Conservation (phyloP, 495 filamentous ascomycete genomes). For the Neurospora tetrasperma region DNA sequence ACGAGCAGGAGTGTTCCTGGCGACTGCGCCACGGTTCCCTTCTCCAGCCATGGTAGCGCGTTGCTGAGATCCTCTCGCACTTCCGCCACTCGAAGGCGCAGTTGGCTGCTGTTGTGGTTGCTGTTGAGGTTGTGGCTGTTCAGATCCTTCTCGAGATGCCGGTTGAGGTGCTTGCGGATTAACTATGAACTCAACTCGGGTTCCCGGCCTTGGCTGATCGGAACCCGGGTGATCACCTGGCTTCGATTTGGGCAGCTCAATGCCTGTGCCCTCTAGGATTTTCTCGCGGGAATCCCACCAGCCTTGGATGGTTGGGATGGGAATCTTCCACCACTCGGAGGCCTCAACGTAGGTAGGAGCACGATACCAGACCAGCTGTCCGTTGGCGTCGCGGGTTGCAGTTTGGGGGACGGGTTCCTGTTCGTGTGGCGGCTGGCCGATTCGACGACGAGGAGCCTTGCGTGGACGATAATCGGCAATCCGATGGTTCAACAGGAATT, state of each 20-base stretch:
- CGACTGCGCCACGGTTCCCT: not conserved
- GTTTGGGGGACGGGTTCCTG: slow-evolving; percentile 1
- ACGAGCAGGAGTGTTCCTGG: not conserved
- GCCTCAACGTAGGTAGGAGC: slow-evolving; percentile 20
- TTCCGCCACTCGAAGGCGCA: not conserved
- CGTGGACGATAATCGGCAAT: slow-evolving; percentile 8
- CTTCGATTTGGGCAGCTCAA: slow-evolving; percentile 7
- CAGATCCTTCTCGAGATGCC: not conserved
- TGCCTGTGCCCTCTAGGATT: slow-evolving; percentile 16
- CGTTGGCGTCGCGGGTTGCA: slow-evolving; percentile 1
- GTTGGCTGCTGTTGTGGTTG: not conserved
- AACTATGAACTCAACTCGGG: not conserved
- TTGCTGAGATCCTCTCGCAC: not conserved
- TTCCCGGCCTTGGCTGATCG: not conserved
- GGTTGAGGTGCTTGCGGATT: not conserved
- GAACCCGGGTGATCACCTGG: not conserved
- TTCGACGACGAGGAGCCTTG: slow-evolving; percentile 11
- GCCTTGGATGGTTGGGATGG: slow-evolving; percentile 15
- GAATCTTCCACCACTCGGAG: slow-evolving; percentile 17
- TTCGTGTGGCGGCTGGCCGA: slow-evolving; percentile 13
- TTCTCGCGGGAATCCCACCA: slow-evolving; percentile 24
- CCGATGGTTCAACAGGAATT: slow-evolving; percentile 18
- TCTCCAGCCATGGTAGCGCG: not conserved
- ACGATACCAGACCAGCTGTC: slow-evolving; percentile 13
- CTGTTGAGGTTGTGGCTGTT: not conserved